A percentile compares a stretch with the other conserved stretches of the same genome.
Evolutionary conservation across 768 basidiomycete species (phyloP).

Genomic region (Rhodotorula taiwanensis): DNA sequence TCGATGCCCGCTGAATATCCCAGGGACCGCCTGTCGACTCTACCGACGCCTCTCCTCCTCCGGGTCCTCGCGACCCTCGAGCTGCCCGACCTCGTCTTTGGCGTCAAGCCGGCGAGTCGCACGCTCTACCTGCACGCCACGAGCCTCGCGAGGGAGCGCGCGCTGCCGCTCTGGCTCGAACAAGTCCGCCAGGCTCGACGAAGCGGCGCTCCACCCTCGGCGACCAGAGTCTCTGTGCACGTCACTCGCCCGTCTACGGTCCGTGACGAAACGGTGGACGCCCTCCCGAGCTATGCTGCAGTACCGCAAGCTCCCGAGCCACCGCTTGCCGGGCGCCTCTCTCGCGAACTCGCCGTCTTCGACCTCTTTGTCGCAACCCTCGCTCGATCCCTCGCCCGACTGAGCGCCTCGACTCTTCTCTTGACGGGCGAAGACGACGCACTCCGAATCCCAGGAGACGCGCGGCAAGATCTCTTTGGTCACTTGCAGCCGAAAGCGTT

Average conservation of each 20-base stretch:
- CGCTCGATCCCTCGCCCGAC: background rate
- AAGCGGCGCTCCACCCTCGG: background rate
- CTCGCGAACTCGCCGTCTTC: conserved; percentile 7
- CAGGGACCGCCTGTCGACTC: background rate
- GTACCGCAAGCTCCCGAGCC: accelerated
- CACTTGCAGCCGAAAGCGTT: conserved; percentile 16
- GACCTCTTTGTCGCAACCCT: conserved; percentile 13
- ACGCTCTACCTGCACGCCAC: background rate
- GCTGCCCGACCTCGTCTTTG: conserved; percentile 9
- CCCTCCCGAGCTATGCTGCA: background rate
- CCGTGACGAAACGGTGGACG: background rate
- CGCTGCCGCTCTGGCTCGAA: background rate
- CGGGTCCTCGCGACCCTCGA: conserved; percentile 1
- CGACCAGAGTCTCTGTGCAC: background rate
- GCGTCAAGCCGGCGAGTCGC: background rate
- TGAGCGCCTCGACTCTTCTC: conserved; percentile 3
- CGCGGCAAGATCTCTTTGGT: conserved; percentile 11
- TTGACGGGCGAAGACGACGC: conserved; percentile 2
- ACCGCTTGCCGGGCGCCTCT: background rate
- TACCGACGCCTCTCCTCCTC: conserved; percentile 14
- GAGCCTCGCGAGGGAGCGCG: conserved; percentile 1
- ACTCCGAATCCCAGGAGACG: background rate
- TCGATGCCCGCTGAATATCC: background rate
- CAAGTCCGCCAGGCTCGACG: background rate
- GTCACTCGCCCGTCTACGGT: too few relatives aligned